Conservation (phyloP, 129 eudicot species). For the Chrysanthemum seticuspe region DNA sequence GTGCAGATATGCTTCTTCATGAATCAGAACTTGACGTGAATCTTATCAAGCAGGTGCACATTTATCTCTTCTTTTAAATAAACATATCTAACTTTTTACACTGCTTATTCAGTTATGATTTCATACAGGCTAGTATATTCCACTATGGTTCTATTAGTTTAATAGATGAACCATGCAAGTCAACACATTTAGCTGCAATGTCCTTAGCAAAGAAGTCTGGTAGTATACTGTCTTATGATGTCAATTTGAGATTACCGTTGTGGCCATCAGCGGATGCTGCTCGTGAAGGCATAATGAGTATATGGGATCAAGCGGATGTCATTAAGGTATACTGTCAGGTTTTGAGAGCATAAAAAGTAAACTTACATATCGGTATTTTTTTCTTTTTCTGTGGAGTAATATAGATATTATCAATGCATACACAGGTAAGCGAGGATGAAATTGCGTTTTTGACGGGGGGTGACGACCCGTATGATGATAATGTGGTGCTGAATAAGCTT, state of each 20-base stretch:
- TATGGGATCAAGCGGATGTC: slow-evolving; percentile 65
- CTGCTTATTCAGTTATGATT: not conserved
- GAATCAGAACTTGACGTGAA: slow-evolving; percentile 60
- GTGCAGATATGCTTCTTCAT: slow-evolving; percentile 66
- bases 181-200: slow-evolving; percentile 61
- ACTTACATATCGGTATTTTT: not conserved
- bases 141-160: slow-evolving; percentile 65
- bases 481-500: slow-evolving; percentile 46
- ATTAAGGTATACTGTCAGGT: slow-evolving; percentile 42
- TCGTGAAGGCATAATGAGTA: slow-evolving; percentile 55
- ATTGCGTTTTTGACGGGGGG: slow-evolving; percentile 53
- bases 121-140: slow-evolving; percentile 50
- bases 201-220: slow-evolving; percentile 53
- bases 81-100: not conserved
- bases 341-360: slow-evolving; percentile 7
- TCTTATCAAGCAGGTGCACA: slow-evolving; percentile 48
- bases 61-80: slow-evolving; percentile 11
- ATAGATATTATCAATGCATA: not conserved
- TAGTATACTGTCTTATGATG: slow-evolving; percentile 61
- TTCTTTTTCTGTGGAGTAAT: not conserved
- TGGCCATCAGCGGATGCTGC: slow-evolving; percentile 68
- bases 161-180: slow-evolving; percentile 64
- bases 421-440: slow-evolving; percentile 57
- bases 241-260: slow-evolving; percentile 55
- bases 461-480: slow-evolving; percentile 37